Evolutionary conservation across 306 rosid species (phyloP), one percentile per base, ranked within the genome.

Genomic region (Quercus suber): DNA sequence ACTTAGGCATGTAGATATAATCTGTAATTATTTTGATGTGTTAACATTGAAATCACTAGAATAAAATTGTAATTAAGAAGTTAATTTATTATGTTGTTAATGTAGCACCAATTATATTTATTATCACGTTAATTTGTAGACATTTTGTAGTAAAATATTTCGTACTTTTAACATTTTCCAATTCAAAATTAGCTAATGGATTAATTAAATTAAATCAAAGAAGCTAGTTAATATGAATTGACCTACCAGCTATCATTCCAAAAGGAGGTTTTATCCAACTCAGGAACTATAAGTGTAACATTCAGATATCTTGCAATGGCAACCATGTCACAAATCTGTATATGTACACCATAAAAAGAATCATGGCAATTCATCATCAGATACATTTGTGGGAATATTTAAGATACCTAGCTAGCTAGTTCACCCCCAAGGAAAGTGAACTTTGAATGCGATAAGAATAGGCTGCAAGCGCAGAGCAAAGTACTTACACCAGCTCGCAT

Each of bases 291-390:
- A 53, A 95, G 99, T 69, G 96, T 93, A 53, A 79, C 91, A 74
- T 95, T 93, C 59, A 95, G 82, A 71, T 91, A 83, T 86, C 96
- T 91, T 21, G 99, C 97, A 80, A 93, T 79, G 2, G 96, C 88
- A 74, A 91, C 99, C 99, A 95, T 95, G 82, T 95, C 99, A 79
- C 99, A 95, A 73, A 95, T 95, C 99, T 95, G 92, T 86, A 59
- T n/a, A 55, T 28, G 19, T 83, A 85, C 73, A 35, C 56, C 57
- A 75, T 49, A 19, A 9, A 64, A 37, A 37, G 43, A 37, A 37
- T 55, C 55, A 21, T 0, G 3, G 60, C 14, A 21, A 25, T 37
- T 17, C 9, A 17, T 49, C 8, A n/a, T 19, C n/a, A 77, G 27
- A 61, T 9, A 19, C 57, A 78, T 6, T 56, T 20, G 45, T 71